Evolutionary conservation across 306 rosid genomes (phyloP).

Genomic region (Vigna trinervia): DNA sequence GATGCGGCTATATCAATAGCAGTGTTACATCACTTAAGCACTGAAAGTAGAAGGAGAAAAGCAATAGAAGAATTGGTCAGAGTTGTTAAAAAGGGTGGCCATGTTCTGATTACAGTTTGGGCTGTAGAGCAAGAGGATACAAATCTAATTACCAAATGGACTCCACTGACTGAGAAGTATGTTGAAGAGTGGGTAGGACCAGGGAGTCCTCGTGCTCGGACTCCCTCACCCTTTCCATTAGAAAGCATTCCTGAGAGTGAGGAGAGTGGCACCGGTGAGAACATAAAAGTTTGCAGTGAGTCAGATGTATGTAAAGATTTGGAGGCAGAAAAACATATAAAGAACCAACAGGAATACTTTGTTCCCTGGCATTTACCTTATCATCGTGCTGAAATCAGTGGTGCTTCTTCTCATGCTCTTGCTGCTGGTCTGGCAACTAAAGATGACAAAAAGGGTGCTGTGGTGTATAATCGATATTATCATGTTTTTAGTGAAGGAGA

Average conservation of each 20-base stretch:
- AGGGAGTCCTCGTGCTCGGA: conserved; percentile 68
- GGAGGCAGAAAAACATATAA: conserved; percentile 44
- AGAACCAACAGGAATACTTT: conserved; percentile 84
- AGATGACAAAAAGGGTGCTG: conserved; percentile 88
- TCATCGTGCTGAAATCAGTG: conserved; percentile 92
- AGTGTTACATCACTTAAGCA: conserved; percentile 92
- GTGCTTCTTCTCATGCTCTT: conserved; percentile 87
- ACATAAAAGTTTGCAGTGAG: conserved; percentile 46
- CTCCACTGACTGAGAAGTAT: conserved; percentile 75
- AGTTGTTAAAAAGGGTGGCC: conserved; percentile 90
- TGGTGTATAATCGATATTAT: conserved; percentile 90
- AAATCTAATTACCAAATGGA: conserved; percentile 77
- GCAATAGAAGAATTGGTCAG: conserved; percentile 89
- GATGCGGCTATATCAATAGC: conserved; percentile 95
- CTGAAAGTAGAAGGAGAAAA: conserved; percentile 78
- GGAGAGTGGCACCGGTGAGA: conserved; percentile 55
- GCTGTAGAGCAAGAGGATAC: conserved; percentile 95
- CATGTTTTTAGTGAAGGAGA: conserved; percentile 95
- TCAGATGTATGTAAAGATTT: conserved; percentile 25
- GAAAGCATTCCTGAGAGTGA: conserved; percentile 86
- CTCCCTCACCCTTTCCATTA: conserved; percentile 58
- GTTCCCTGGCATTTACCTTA: conserved; percentile 98
- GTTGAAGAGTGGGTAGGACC: conserved; percentile 94
- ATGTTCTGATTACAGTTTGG: conserved; percentile 92
- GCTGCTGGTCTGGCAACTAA: conserved; percentile 87